A percentile compares a stretch with the other conserved stretches of the same genome.
These are phyloP conservation scores for Dichotomocladium elegans DNA, from an alignment of 371 early-diverging fungal species.

Conservation along the genomic window DNA sequence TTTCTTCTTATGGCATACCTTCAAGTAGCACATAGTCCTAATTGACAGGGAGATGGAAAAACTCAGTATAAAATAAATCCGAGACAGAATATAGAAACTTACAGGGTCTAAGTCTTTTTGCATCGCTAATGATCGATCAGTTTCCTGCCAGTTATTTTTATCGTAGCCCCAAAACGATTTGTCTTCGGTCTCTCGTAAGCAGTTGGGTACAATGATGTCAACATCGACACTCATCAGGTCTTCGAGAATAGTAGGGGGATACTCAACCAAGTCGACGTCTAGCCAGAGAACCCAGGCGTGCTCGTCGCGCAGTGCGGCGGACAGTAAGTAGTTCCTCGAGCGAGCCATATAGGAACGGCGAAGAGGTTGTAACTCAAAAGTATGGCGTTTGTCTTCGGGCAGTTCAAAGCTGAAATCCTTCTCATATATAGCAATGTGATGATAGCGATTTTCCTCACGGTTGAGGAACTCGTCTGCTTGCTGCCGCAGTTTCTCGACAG, in stretches of 20 bases:
- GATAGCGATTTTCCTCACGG: constrained; percentile 29
- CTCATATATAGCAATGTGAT: constrained; percentile 45
- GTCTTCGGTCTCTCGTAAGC: constrained; percentile 45
- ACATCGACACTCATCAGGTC: constrained; percentile 50
- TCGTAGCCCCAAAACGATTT: constrained; percentile 56
- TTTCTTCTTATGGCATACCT: constrained; percentile 17
- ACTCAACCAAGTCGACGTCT: constrained; percentile 56
- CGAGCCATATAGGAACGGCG: constrained; percentile 57
- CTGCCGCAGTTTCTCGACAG: constrained; percentile 33
- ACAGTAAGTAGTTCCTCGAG: constrained; percentile 53
- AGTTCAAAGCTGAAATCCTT: constrained; percentile 57
- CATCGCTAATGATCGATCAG: constrained; percentile 46
- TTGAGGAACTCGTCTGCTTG: constrained; percentile 25
- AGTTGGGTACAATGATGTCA: constrained; percentile 59
- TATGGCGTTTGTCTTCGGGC: constrained; percentile 45
- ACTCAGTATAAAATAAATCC: neutral
- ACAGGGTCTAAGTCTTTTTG: constrained; percentile 44
- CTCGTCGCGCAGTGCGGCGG: constrained; percentile 45
- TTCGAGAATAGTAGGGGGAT: constrained; percentile 49
- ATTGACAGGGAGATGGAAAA: neutral
- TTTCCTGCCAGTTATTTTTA: constrained; percentile 70
- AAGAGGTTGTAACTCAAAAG: constrained; percentile 47
- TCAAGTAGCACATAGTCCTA: constrained; percentile 39
- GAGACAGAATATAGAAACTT: neutral
- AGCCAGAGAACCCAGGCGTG: constrained; percentile 61